A percentile compares a stretch with the other conserved stretches of the same genome.
Evolutionary conservation across 495 filamentous ascomycete species (phyloP).

Genomic region (Endocarpon pusillum): DNA sequence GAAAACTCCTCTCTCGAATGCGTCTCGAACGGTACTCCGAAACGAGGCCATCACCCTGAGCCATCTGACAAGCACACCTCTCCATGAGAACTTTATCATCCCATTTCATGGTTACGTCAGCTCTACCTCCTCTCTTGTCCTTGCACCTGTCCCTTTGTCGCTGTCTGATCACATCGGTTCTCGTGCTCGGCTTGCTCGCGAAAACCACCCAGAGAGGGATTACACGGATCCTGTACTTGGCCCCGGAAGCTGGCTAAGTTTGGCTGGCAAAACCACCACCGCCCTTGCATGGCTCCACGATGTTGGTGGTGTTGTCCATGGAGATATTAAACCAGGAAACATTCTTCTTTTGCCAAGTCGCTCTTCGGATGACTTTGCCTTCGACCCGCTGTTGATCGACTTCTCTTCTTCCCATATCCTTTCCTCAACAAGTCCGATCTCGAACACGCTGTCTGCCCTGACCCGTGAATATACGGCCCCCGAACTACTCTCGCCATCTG

Average conservation of each 20-base stretch:
- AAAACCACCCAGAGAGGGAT: too few relatives aligned
- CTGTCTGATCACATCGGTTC: constrained; percentile 33
- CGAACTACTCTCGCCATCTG: constrained; percentile 27
- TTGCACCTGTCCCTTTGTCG: constrained; percentile 31
- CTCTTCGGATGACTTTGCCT: constrained; percentile 13
- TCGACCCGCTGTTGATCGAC: constrained; percentile 35
- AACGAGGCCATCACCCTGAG: constrained; percentile 36
- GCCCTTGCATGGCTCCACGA: constrained; percentile 36
- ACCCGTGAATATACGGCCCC: constrained; percentile 44
- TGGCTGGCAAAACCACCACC: constrained; percentile 31
- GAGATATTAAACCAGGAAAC: constrained; percentile 40
- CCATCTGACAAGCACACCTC: constrained; percentile 22
- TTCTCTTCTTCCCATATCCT: constrained; percentile 39
- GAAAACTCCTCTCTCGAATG: constrained; percentile 32
- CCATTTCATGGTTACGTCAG: constrained; percentile 38
- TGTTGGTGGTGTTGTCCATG: constrained; percentile 29
- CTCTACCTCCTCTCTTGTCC: constrained; percentile 31
- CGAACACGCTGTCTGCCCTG: constrained; percentile 26
- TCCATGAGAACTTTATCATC: constrained; percentile 26
- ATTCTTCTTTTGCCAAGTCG: constrained; percentile 22
- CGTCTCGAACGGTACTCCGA: constrained; percentile 30
- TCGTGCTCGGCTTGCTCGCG: constrained; percentile 15
- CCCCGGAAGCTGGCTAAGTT: constrained; percentile 19
- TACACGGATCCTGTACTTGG: constrained; percentile 23
- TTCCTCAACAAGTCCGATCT: constrained; percentile 5